A percentile compares a stretch with the other conserved stretches of the same genome.
phyloP scores from a whole-genome alignment of 192 early-diverging fungal genomes.

The Phycomyces blakesleeanus region DNA sequence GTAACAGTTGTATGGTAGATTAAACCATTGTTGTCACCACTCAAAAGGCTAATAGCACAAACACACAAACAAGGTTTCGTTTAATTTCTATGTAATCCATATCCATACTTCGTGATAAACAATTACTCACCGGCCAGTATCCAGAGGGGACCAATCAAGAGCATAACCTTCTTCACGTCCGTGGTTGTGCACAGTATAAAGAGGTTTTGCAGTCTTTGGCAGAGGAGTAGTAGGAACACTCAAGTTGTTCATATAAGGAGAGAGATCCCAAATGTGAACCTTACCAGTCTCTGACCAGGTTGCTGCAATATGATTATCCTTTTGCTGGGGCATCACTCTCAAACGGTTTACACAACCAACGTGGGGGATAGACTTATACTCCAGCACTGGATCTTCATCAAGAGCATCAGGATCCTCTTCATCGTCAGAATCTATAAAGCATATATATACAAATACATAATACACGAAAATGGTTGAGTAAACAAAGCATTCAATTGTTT shows the following conservation, averaged over 20 bases:
- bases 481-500: not conserved
- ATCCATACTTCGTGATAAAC: not conserved
- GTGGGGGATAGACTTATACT: conserved; percentile 78
- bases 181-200: conserved; percentile 81
- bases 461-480: too few species aligned
- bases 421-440: conserved; percentile 56
- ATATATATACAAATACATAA: too few species aligned
- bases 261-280: conserved; percentile 89
- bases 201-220: conserved; percentile 59
- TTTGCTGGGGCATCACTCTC: conserved; percentile 63
- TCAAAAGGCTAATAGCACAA: conserved; percentile 67
- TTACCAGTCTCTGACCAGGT: conserved; percentile 96
- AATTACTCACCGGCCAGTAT: conserved; percentile 43
- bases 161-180: conserved; percentile 88
- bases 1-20: conserved; percentile 83
- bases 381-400: conserved; percentile 93
- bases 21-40: conserved; percentile 75
- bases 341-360: conserved; percentile 68
- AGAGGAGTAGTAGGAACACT: conserved; percentile 78
- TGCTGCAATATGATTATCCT: conserved; percentile 74
- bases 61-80: too few species aligned
- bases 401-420: conserved; percentile 78
- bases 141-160: conserved; percentile 87
- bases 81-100: conserved; percentile 7
- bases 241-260: conserved; percentile 66